A percentile compares a stretch with the other conserved stretches of the same genome.
These are phyloP conservation scores for Huntiella bhutanensis DNA, from an alignment of 2,329 filamentous ascomycete species.

Conservation along the genomic window DNA sequence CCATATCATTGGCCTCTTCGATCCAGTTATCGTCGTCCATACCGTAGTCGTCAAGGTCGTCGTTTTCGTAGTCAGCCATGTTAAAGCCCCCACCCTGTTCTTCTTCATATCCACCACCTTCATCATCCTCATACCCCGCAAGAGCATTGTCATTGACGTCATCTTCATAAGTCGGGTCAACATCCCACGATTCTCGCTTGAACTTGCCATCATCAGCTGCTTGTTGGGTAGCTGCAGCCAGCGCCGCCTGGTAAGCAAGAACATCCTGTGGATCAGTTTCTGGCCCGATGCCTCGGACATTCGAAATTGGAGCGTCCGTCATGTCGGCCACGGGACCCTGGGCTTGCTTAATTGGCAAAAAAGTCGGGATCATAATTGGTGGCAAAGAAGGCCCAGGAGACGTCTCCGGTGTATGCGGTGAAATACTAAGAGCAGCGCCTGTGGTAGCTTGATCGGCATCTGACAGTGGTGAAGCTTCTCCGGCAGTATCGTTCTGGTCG, in stretches of 20 bases:
- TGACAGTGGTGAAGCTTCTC: background rate
- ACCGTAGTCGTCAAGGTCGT: constrained; percentile 32
- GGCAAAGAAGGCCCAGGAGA: background rate
- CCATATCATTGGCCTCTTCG: constrained; percentile 85
- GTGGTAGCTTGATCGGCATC: background rate
- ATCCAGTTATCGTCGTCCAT: constrained; percentile 77
- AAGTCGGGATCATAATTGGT: constrained; percentile 8
- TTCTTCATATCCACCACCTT: constrained; percentile 30
- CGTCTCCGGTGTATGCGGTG: background rate
- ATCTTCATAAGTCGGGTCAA: constrained; percentile 7
- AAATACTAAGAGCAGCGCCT: background rate
- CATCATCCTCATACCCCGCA: constrained; percentile 6
- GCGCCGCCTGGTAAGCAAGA: constrained; percentile 62
- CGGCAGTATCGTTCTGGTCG: background rate
- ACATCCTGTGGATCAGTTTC: constrained; percentile 16
- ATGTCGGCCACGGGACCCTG: background rate
- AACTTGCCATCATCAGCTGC: constrained; percentile 64
- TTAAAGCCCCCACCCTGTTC: constrained; percentile 19
- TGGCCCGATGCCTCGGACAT: constrained; percentile 8
- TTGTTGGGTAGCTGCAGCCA: constrained; percentile 63
- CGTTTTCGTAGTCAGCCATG: constrained; percentile 31
- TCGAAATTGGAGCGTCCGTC: background rate
- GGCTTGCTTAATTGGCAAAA: constrained; percentile 5
- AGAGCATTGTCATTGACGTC: constrained; percentile 7
- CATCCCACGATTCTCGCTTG: constrained; percentile 35